Percentiles rank a stretch among this genome's conserved stretches.
These are phyloP conservation scores for Trypanosoma mega DNA, from an alignment of 208 protist species.

Conservation along the genomic window DNA sequence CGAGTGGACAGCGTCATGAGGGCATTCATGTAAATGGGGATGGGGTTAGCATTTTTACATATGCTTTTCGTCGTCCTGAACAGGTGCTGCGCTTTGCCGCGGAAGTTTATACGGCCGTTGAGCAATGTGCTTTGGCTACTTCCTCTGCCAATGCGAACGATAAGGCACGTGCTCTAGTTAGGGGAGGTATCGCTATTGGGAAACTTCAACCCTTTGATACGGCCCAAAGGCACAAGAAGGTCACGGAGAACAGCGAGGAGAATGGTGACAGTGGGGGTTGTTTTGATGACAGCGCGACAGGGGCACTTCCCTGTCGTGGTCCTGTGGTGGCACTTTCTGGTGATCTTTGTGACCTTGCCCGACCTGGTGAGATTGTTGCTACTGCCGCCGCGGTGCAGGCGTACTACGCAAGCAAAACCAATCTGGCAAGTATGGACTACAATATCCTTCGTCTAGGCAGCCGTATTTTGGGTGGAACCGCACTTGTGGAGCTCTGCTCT, in stretches of 20 bases:
- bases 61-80: constrained; percentile 79
- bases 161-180: too few relatives aligned
- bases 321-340: constrained; percentile 66
- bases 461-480: constrained; percentile 47
- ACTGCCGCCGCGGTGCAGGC: constrained; percentile 67
- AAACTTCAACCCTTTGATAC: constrained; percentile 6
- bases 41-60: constrained; percentile 72
- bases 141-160: too few relatives aligned
- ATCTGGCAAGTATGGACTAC: constrained; percentile 71
- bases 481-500: constrained; percentile 69
- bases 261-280: background rate
- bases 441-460: constrained; percentile 69
- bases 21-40: constrained; percentile 87
- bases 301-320: constrained; percentile 10
- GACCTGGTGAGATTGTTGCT: constrained; percentile 72
- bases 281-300: background rate
- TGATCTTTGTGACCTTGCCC: constrained; percentile 64
- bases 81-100: constrained; percentile 74
- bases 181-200: constrained; percentile 50
- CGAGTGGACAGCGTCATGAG: constrained; percentile 53
- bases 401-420: constrained; percentile 69
- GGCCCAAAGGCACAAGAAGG: too few relatives aligned
- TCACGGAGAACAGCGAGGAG: background rate
- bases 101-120: constrained; percentile 65
- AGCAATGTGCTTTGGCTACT: background rate